Conservation (phyloP, 805 yeast genomes). For the Yamadazyma philogaea region DNA sequence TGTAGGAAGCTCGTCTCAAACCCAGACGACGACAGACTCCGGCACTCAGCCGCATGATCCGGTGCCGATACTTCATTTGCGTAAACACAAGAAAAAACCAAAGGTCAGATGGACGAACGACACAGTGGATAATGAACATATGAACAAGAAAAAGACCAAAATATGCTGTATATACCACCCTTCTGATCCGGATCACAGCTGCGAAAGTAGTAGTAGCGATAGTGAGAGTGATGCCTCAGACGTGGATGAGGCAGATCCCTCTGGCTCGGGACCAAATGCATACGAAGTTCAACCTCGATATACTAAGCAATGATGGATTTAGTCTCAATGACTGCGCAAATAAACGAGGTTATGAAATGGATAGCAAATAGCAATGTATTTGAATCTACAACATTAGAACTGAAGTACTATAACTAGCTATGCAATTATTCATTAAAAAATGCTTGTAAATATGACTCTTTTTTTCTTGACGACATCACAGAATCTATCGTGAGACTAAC, state of each 20-base stretch:
- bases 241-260: conserved; percentile 9
- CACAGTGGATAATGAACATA: conserved; percentile 83
- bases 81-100: conserved; percentile 28
- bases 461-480: too few relatives aligned
- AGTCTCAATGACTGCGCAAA: conserved; percentile 8
- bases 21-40: conserved; percentile 2
- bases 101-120: conserved; percentile 82
- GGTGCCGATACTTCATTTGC: conserved; percentile 8
- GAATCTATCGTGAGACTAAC: too few relatives aligned
- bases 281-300: conserved; percentile 84
- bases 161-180: conserved; percentile 90
- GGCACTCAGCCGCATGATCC: conserved; percentile 1
- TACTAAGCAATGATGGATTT: conserved; percentile 12
- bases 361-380: neutral
- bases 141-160: conserved; percentile 87
- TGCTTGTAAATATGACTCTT: too few relatives aligned
- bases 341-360: neutral
- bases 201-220: conserved; percentile 25
- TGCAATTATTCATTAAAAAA: conserved; percentile 3
- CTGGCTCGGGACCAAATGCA: conserved; percentile 61
- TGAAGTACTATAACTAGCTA: conserved; percentile 2
- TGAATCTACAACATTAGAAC: neutral
- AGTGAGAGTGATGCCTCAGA: conserved; percentile 28
- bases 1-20: neutral
- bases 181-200: conserved; percentile 50